Percentiles rank a stretch among this genome's conserved stretches.
These are phyloP conservation scores for Noccaea bulbosa DNA, from an alignment of 345 rosid genomes.

Conservation along the genomic window DNA sequence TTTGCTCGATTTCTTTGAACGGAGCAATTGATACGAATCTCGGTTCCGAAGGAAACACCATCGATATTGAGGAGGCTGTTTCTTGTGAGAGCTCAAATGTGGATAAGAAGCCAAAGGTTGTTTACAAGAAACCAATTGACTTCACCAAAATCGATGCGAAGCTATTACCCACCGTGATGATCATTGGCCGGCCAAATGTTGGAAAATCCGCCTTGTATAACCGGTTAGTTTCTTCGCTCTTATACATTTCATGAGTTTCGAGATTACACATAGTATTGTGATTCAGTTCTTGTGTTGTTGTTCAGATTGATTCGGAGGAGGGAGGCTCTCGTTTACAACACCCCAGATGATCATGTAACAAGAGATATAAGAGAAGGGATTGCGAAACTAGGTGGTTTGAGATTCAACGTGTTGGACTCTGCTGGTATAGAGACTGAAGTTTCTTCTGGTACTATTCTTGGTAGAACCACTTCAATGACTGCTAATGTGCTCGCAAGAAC, in stretches of 20 bases:
- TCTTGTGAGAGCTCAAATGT: slow-evolving; percentile 25
- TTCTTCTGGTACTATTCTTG: slow-evolving; percentile 81
- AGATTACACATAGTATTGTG: no score
- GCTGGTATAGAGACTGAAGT: slow-evolving; percentile 97
- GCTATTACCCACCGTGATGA: slow-evolving; percentile 79
- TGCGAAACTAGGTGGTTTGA: slow-evolving; percentile 83
- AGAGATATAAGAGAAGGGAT: slow-evolving; percentile 93
- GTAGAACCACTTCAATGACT: slow-evolving; percentile 81
- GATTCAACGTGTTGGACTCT: slow-evolving; percentile 88
- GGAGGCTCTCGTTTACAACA: slow-evolving; percentile 92
- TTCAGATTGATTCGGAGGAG: slow-evolving; percentile 83
- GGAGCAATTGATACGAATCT: slow-evolving; percentile 31
- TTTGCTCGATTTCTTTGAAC: slow-evolving; percentile 46
- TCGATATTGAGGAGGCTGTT: slow-evolving; percentile 29
- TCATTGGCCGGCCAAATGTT: slow-evolving; percentile 92
- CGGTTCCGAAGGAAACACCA: slow-evolving; percentile 21
- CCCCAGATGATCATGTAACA: slow-evolving; percentile 93
- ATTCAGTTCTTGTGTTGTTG: slow-evolving; percentile 9
- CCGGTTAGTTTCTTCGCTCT: slow-evolving; percentile 56
- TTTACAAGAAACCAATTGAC: slow-evolving; percentile 59
- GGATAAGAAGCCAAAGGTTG: slow-evolving; percentile 40
- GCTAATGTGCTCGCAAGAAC: slow-evolving; percentile 82
- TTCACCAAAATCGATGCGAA: slow-evolving; percentile 67
- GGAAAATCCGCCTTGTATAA: slow-evolving; percentile 95
- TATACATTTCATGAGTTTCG: not conserved